Percentiles rank a stretch among this genome's conserved stretches.
These are phyloP conservation scores for Candida lessepsii DNA, from an alignment of 805 yeast species.

Conservation along the genomic window DNA sequence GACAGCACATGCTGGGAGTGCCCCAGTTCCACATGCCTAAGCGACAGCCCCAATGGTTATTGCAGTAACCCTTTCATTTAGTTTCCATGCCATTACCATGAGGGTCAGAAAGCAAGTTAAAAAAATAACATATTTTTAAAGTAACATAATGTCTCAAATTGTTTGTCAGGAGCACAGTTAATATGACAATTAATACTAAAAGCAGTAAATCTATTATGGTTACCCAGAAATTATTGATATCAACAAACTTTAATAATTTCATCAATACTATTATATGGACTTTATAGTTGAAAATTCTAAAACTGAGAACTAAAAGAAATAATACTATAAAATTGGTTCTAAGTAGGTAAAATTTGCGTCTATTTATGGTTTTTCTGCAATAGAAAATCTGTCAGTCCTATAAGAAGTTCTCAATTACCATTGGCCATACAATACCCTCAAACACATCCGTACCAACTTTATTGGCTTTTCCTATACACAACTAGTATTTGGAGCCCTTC, in stretches of 20 bases:
- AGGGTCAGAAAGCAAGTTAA: no score
- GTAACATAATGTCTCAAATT: slow-evolving; percentile 3
- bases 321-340: not conserved
- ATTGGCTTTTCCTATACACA: no score
- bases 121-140: no score
- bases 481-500: slow-evolving; percentile 1
- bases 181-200: not conserved
- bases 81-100: no score
- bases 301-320: slow-evolving; percentile 1
- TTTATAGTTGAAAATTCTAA: not conserved
- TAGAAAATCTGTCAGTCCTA: not conserved
- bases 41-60: no score
- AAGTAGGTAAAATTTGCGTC: not conserved
- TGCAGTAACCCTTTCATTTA: no score
- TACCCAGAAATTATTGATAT: not conserved
- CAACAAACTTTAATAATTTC: slow-evolving; percentile 1
- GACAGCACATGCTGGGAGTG: no score
- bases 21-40: no score
- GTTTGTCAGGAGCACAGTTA: not conserved
- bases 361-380: slow-evolving; percentile 1
- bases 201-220: slow-evolving; percentile 1
- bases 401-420: not conserved
- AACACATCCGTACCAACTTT: not conserved
- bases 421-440: not conserved
- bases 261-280: slow-evolving; percentile 1